Base-by-base conservation (phyloP, 495 filamentous ascomycete species). In the Trypethelium eluteriae region DNA sequence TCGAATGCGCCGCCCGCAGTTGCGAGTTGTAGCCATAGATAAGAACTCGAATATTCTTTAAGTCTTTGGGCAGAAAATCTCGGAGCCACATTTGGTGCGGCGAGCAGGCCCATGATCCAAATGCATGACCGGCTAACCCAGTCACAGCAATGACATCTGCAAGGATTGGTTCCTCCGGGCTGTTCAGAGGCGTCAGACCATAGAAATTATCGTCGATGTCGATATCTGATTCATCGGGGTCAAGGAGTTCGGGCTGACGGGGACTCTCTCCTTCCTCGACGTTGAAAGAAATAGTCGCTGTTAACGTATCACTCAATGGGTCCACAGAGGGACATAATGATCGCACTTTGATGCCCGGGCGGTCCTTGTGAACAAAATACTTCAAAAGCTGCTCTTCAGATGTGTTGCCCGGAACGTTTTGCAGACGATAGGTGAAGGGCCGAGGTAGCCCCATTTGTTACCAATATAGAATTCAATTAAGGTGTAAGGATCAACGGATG, bases 1-100 rank as follows among this genome's bases (percentile, higher is more conserved):
- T 12, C 5, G n/a, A 12, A 5, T 11, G 5, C 10, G 49, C 49
- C 5, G 5, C 25, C 25, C 25, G 14, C 5, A 53, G 16, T 18
- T 18, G 49, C 2, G 71, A 70, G 25, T 75, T 66, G 34, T 79
- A 78, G 3, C 76, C 74, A 38, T 71, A 78, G 0, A 74, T 56
- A 41, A 76, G 64, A 32, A 75, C 66, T 14, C 75, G 64, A 2
- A 72, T 67, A 38, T 38, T 64, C 3, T 69, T 70, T 0, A 76
- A 6, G 11, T 68, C 66, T 2, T 44, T 14, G 14, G 74, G 74
- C 14, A 78, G 63, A 6, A 66, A 66, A 62, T 80, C 78, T 38
- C 70, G 70, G 38, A 78, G 74, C 77, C 78, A 80, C 67, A 70
- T 72, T 62, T 62, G 68, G 18, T 56, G 18, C 25, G 49, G 49